A percentile compares a stretch with the other conserved stretches of the same genome.
phyloP scores from a whole-genome alignment of 2,329 filamentous ascomycete species.

The Fusarium sp. region DNA sequence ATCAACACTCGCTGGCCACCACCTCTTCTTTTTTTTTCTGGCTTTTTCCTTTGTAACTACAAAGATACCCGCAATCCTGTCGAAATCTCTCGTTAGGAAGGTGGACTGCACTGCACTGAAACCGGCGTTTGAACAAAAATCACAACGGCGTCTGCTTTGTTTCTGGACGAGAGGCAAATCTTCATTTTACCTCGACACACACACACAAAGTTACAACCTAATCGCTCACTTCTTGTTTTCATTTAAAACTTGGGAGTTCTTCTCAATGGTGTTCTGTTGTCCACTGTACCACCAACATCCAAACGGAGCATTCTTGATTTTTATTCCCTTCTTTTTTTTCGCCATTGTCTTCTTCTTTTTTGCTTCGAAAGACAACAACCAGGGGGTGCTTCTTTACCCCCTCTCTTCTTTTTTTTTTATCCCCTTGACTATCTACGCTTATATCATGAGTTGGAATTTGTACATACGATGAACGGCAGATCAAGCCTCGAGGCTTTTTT shows the following conservation, averaged over 20 bases:
- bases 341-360: neutral
- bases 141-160: constrained; percentile 27
- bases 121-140: constrained; percentile 23
- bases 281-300: neutral
- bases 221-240: constrained; percentile 28
- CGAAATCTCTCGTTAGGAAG: constrained; percentile 41
- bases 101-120: constrained; percentile 35
- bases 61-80: constrained; percentile 44
- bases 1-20: constrained; percentile 14
- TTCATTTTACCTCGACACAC: neutral
- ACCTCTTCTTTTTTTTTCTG: neutral
- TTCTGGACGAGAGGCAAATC: neutral
- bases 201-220: constrained; percentile 13
- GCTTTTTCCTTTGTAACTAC: constrained; percentile 34
- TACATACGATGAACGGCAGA: constrained; percentile 40
- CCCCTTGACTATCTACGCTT: constrained; percentile 25
- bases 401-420: neutral
- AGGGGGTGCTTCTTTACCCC: neutral
- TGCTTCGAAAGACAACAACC: constrained; percentile 17
- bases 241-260: neutral
- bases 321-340: constrained; percentile 4
- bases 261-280: neutral
- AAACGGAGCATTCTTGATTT: constrained; percentile 16
- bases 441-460: constrained; percentile 43
- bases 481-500: constrained; percentile 4